phyloP scores from a whole-genome alignment of 495 filamentous ascomycete species.

The Rhizodiscina lignyota region DNA sequence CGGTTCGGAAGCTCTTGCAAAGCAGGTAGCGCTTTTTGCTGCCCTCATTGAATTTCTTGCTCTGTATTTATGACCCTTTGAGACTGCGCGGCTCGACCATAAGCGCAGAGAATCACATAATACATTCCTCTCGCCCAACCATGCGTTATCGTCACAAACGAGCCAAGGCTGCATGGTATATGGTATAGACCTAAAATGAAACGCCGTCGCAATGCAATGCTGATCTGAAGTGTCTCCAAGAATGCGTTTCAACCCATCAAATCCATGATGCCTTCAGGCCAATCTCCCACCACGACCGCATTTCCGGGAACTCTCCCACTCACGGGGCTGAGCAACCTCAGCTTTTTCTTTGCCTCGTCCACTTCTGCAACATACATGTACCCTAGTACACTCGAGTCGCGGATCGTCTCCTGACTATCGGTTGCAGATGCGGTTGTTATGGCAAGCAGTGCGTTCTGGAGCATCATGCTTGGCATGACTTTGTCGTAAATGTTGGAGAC shows the following conservation, averaged over 20 bases:
- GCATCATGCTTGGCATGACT: conserved; percentile 36
- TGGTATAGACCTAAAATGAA: no score
- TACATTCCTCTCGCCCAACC: no score
- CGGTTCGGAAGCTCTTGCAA: no score
- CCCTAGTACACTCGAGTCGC: conserved; percentile 75
- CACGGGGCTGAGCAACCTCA: conserved; percentile 69
- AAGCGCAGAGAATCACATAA: no score
- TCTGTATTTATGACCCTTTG: no score
- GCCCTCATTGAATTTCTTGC: no score
- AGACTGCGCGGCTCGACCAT: no score
- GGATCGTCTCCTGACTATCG: conserved; percentile 52
- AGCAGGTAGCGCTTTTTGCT: no score
- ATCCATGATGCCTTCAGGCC: conserved; percentile 23
- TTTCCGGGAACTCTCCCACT: conserved; percentile 59
- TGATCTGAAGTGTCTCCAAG: no score
- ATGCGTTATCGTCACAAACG: no score
- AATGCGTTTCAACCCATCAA: conserved; percentile 19
- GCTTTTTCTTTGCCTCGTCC: conserved; percentile 64
- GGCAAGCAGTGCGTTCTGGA: conserved; percentile 59
- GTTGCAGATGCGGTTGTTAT: conserved; percentile 55
- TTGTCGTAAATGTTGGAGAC: conserved; percentile 35
- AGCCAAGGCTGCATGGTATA: no score
- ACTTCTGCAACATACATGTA: conserved; percentile 86
- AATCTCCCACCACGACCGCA: conserved; percentile 43
- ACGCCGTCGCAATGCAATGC: no score